Evolutionary conservation across 140 eudicot species (phyloP), one percentile per base, ranked within the genome.

Genomic region (Bidens hawaiensis): DNA sequence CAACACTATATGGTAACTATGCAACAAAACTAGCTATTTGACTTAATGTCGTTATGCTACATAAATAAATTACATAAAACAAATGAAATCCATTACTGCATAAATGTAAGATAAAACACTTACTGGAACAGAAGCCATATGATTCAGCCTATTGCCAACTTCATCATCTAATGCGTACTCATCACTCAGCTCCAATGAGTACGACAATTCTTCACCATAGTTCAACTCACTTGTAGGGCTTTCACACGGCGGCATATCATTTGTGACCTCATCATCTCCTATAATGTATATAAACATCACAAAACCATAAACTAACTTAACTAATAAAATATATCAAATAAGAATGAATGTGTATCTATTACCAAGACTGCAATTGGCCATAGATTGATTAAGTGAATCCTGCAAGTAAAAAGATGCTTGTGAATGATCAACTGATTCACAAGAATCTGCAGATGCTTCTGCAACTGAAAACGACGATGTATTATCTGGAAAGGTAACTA

Each of bases 81-180:
- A n/a, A n/a, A n/a, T n/a, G n/a, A n/a, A n/a, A n/a, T n/a, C n/a
- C n/a, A n/a, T n/a, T n/a, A n/a, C n/a, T n/a, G n/a, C 14, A 60
- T 38, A 13, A 41, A 22, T 31, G 36, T 49, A 71, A 23, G 36
- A 33, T 69, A 60, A 45, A 27, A 25, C 25, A 57, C 90, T 85
- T 85, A 88, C 96, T 42, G 96, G 96, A 70, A 88, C 53, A 31
- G 96, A 79, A 71, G 83, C 82, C 88, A 88, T 78, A 72, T 88
- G 96, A 75, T 85, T 80, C 70, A 88, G 74, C 70, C 85, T 82
- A 73, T 88, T 85, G 58, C 88, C 96, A 56, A 88, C 83, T 80
- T 85, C 94, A 60, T 86, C 88, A 64, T 89, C 95, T 3, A 85
- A 75, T 66, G 85, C 79, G 72, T 79, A 71, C 48, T 84, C 94